Conservation (phyloP, 2,329 filamentous ascomycete genomes). For the Ceratocystiopsis sp. region DNA sequence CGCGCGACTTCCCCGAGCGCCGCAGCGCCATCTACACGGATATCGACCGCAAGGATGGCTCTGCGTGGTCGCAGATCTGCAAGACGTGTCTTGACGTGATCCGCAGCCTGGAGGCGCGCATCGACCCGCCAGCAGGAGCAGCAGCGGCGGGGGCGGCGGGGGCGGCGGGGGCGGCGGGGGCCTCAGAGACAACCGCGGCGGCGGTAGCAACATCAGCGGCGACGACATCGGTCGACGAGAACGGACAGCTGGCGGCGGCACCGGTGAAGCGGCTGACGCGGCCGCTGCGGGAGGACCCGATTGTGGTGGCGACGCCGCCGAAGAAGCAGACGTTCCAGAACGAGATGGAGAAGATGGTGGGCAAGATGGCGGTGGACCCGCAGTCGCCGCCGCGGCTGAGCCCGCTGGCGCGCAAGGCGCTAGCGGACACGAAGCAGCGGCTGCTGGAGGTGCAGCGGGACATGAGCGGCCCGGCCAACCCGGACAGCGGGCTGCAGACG, state of each 20-base stretch:
- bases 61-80: slow-evolving; percentile 68
- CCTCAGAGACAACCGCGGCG: no score
- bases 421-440: slow-evolving; percentile 28
- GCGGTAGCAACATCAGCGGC: slow-evolving; percentile 15
- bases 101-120: slow-evolving; percentile 46
- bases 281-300: slow-evolving; percentile 27
- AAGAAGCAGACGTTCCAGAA: slow-evolving; percentile 20
- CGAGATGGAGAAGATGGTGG: slow-evolving; percentile 29
- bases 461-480: slow-evolving; percentile 29
- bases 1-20: slow-evolving; percentile 54
- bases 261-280: slow-evolving; percentile 18
- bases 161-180: slow-evolving; percentile 1
- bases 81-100: slow-evolving; percentile 52
- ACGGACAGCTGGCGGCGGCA: slow-evolving; percentile 3
- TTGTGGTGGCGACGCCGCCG: slow-evolving; percentile 22
- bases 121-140: slow-evolving; percentile 29
- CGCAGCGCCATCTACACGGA: slow-evolving; percentile 73
- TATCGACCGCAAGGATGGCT: slow-evolving; percentile 63
- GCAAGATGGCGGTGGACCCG: slow-evolving; percentile 26
- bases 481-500: slow-evolving; percentile 30
- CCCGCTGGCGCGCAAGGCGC: slow-evolving; percentile 32
- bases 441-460: slow-evolving; percentile 38
- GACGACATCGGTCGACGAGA: slow-evolving; percentile 9
- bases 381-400: slow-evolving; percentile 32
- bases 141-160: slow-evolving; percentile 13